phyloP scores from a whole-genome alignment of 257 asterid genomes.

The Oldenlandia corymbosa region DNA sequence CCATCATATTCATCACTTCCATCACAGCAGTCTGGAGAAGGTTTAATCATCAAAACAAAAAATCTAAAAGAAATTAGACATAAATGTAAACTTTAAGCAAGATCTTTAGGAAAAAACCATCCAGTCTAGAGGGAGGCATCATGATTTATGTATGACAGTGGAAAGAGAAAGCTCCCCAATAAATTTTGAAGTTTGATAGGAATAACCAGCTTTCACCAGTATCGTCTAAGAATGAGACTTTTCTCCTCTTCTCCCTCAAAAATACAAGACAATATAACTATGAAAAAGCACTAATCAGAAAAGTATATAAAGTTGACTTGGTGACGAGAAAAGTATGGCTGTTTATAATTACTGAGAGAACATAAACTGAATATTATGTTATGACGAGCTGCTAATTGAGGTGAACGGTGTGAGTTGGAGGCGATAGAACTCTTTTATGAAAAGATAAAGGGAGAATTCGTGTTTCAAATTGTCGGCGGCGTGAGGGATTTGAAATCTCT shows the following conservation, averaged over 20 bases:
- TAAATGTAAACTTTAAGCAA: not conserved
- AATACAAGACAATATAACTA: not conserved
- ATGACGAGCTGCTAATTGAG: not conserved
- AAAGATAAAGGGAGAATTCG: not conserved
- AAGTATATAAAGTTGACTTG: too few species aligned
- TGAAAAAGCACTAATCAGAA: not conserved
- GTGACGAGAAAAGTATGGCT: not conserved
- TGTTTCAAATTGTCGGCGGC: not conserved
- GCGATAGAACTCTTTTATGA: too few species aligned
- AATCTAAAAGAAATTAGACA: conserved; percentile 4
- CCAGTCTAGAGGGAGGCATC: not conserved
- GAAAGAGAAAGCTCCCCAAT: not conserved
- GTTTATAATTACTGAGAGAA: too few species aligned
- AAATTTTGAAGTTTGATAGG: not conserved
- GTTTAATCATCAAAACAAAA: conserved; percentile 16
- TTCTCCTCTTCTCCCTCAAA: not conserved
- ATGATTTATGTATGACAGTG: not conserved
- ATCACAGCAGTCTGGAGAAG: conserved; percentile 80
- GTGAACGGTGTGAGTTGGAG: not conserved
- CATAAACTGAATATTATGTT: too few species aligned
- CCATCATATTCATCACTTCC: conserved; percentile 98
- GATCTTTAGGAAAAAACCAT: not conserved
- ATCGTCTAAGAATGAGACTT: not conserved
- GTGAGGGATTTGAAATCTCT: not conserved
- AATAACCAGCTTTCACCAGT: not conserved